phyloP scores from a whole-genome alignment of 805 yeast species.

The Lipomyces anomalus region DNA sequence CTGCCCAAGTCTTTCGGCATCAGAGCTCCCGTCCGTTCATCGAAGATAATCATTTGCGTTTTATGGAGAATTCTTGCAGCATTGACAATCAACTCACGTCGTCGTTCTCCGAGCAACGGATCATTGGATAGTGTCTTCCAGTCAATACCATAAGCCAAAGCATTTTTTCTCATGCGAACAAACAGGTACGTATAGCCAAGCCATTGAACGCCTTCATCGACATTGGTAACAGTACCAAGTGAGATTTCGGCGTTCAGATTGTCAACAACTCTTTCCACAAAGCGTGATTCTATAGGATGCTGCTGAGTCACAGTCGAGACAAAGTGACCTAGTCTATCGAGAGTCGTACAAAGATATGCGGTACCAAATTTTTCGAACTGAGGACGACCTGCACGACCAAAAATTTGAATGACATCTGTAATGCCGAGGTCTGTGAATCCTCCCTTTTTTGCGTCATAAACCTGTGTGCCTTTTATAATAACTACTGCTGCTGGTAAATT shows the following conservation, averaged over 20 bases:
- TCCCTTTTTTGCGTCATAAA: constrained; percentile 90
- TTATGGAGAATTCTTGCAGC: constrained; percentile 83
- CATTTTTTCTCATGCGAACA: constrained; percentile 92
- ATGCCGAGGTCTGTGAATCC: constrained; percentile 92
- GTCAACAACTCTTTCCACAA: constrained; percentile 74
- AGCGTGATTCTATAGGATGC: constrained; percentile 88
- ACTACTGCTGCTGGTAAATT: constrained; percentile 97
- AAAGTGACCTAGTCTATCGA: constrained; percentile 78
- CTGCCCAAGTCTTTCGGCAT: constrained; percentile 87
- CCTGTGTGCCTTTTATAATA: constrained; percentile 92
- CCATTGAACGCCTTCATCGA: constrained; percentile 95
- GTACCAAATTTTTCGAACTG: constrained; percentile 90
- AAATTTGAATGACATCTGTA: constrained; percentile 93
- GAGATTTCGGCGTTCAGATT: constrained; percentile 95
- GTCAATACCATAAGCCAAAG: constrained; percentile 83
- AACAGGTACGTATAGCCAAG: constrained; percentile 93
- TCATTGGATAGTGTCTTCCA: constrained; percentile 83
- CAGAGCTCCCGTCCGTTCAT: constrained; percentile 74
- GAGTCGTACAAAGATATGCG: constrained; percentile 80
- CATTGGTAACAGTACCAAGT: constrained; percentile 87
- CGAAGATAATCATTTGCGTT: constrained; percentile 89
- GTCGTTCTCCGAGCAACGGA: constrained; percentile 64
- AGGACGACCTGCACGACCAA: constrained; percentile 99
- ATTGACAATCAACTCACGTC: constrained; percentile 66
- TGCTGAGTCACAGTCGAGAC: constrained; percentile 86